Evolutionary conservation across 768 basidiomycete species (phyloP).

Genomic region (Trametes gibbosa): DNA sequence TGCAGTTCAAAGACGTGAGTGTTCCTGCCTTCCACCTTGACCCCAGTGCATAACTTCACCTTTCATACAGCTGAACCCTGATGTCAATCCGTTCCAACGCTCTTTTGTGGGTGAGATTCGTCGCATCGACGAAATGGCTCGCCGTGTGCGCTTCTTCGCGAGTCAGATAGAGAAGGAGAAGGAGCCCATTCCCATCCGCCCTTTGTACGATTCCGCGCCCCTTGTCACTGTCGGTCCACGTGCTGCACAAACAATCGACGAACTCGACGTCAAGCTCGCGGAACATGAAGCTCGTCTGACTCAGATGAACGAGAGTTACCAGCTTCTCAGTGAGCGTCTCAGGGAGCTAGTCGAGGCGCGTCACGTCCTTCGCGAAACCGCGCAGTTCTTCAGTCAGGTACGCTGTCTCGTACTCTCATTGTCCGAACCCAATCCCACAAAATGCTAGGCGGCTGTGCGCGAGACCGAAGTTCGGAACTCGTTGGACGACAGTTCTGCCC

Average conservation of each 20-base stretch:
- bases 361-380: conserved; percentile 93
- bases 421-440: not conserved
- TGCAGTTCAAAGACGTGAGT: conserved; percentile 96
- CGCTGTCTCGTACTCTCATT: conserved; percentile 16
- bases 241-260: conserved; percentile 90
- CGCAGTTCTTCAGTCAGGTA: conserved; percentile 91
- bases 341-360: conserved; percentile 89
- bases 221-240: conserved; percentile 89
- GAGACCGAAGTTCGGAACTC: conserved; percentile 81
- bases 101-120: conserved; percentile 97
- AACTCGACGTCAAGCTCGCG: conserved; percentile 80
- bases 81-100: conserved; percentile 96
- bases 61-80: conserved; percentile 80
- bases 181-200: conserved; percentile 77
- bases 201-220: conserved; percentile 82
- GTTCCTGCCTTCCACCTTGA: not conserved
- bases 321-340: conserved; percentile 79
- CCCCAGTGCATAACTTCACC: not conserved
- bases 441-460: conserved; percentile 67
- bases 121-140: conserved; percentile 92
- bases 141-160: conserved; percentile 87
- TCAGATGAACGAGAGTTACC: conserved; percentile 94
- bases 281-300: conserved; percentile 82
- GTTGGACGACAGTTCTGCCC: conserved; percentile 88
- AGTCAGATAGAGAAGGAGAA: conserved; percentile 84